These are phyloP conservation scores for Vararia minispora DNA, from an alignment of 768 basidiomycete species.

Conservation along the genomic window DNA sequence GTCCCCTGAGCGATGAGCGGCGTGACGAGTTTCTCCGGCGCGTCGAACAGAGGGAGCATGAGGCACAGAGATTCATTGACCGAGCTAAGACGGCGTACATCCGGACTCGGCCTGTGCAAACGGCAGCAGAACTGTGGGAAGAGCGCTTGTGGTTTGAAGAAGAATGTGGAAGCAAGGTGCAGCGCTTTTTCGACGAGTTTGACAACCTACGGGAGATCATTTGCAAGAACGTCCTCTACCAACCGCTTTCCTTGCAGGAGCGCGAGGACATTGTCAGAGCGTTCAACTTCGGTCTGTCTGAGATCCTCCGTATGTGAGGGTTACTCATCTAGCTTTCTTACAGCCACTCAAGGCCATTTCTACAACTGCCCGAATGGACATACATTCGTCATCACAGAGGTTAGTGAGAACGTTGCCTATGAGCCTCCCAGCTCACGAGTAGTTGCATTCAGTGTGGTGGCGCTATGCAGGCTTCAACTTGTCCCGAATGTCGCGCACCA, in stretches of 20 bases:
- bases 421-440: background rate
- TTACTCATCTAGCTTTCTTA: background rate
- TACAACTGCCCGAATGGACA: constrained; percentile 42
- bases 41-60: background rate
- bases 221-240: constrained; percentile 12
- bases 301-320: background rate
- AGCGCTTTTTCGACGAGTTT: constrained; percentile 16
- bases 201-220: constrained; percentile 12
- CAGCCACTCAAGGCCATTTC: constrained; percentile 21
- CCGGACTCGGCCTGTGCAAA: constrained; percentile 13
- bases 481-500: constrained; percentile 45
- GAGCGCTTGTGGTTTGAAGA: constrained; percentile 19
- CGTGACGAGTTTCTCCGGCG: background rate
- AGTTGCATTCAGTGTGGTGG: constrained; percentile 39
- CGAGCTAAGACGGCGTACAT: constrained; percentile 13
- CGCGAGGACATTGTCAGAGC: constrained; percentile 18
- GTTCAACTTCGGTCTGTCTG: constrained; percentile 17
- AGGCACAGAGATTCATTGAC: background rate
- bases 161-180: constrained; percentile 15
- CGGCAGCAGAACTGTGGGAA: constrained; percentile 6
- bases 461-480: constrained; percentile 33
- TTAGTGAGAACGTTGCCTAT: constrained; percentile 16
- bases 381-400: constrained; percentile 46
- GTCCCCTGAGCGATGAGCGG: background rate
- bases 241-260: constrained; percentile 17